Evolutionary conservation across 495 filamentous ascomycete genomes (phyloP).

Genomic region (Talaromyces nanjingensis): DNA sequence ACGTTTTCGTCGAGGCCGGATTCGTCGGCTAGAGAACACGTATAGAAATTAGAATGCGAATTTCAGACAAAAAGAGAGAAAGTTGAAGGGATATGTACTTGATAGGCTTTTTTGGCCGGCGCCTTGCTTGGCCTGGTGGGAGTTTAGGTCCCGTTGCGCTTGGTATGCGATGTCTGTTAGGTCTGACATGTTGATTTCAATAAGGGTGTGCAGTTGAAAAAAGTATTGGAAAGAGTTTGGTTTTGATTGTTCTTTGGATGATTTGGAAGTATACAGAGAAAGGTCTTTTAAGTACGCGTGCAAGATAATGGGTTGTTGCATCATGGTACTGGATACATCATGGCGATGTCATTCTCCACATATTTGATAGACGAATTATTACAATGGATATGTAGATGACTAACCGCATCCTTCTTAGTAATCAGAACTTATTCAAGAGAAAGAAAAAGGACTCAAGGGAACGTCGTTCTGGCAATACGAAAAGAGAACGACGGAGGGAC

Average conservation of each 20-base stretch:
- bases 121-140: slow-evolving; percentile 43
- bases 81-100: slow-evolving; percentile 35
- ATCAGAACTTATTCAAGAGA: neutral
- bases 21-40: no score
- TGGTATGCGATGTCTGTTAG: slow-evolving; percentile 23
- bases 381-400: neutral
- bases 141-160: slow-evolving; percentile 49
- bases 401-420: neutral
- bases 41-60: no score
- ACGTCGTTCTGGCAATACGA: no score
- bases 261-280: neutral
- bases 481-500: no score
- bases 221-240: neutral
- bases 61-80: no score
- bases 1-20: slow-evolving; percentile 47
- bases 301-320: slow-evolving; percentile 17
- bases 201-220: neutral
- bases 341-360: slow-evolving; percentile 27
- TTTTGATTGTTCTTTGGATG: neutral
- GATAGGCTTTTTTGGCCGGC: slow-evolving; percentile 35
- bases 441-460: no score
- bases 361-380: neutral
- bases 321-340: slow-evolving; percentile 29
- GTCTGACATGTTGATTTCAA: slow-evolving; percentile 16
- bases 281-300: neutral